Base-by-base conservation (phyloP, 2,329 filamentous ascomycete genomes). In the Aspergillus sp. region DNA sequence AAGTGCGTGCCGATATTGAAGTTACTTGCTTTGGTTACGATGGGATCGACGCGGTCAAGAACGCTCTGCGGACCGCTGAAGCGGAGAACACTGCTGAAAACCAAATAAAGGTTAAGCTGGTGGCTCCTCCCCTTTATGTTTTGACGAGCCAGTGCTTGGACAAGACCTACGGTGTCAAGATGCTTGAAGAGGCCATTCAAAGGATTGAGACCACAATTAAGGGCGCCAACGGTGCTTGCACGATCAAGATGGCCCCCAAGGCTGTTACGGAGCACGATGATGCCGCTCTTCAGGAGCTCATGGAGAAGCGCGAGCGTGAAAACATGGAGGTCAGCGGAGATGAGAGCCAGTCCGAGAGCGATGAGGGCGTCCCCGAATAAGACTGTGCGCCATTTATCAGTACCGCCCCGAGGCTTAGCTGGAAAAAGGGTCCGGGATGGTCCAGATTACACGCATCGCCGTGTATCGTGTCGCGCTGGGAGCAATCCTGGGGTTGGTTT, bases 221-320 rank as follows among this genome's bases (percentile, higher is more conserved):
- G 72, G 81, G 77, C 45, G 85, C 89, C 1, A 90, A 90, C 53
- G 95, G 95, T 60, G 87, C 86, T 71, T 89, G 93, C 71, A 84
- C 88, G 43, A 89, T 97, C 68, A 96, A 96, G 86, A 99, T 99
- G 95, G 93, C 95, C 70, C 95, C 95, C 66, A 98, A 98, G 87
- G 95, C 96, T 4, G 95, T 99, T 61, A 99, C 95, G 1, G 96
- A 98, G 83, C 96, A 92, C 76, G 96, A 99, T 70, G 95, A 99
- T 72, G 95, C 93, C 24, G 93, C 97, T 78, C 83, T 99, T 64
- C 92, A 97, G 76, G 95, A 93, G 52, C 85, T 99, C 64, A 99
- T 99, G 95, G 95, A 98, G 84, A 97, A 98, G 88, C 88, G 90
- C 65, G 95, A 96, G 82, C 89, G 91, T 65, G 93, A 98, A 85